phyloP scores from a whole-genome alignment of 495 filamentous ascomycete species.

The Penicillium paxilli region DNA sequence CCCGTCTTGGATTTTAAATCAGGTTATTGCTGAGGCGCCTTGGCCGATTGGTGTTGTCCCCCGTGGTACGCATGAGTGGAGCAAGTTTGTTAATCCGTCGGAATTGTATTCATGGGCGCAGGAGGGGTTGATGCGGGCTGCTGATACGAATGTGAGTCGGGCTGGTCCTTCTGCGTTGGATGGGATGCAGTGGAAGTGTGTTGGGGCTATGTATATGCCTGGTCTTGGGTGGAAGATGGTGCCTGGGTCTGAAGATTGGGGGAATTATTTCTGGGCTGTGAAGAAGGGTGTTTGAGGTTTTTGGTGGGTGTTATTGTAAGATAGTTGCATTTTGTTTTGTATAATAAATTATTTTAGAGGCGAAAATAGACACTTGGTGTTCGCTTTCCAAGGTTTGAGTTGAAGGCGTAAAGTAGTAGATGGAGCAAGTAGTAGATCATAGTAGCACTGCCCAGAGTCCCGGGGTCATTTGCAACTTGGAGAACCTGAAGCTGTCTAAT shows the following conservation, averaged over 20 bases:
- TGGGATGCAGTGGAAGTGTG: constrained; percentile 61
- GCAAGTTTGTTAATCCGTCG: constrained; percentile 85
- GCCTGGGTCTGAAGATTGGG: constrained; percentile 75
- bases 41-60: constrained; percentile 84
- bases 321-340: constrained; percentile 5
- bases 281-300: constrained; percentile 52
- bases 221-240: constrained; percentile 91
- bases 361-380: no score
- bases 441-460: no score
- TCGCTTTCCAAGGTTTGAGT: no score
- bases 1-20: constrained; percentile 86
- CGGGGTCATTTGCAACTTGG: no score
- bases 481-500: no score
- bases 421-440: no score
- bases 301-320: constrained; percentile 7
- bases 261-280: constrained; percentile 96
- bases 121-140: constrained; percentile 41
- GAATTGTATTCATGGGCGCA: constrained; percentile 69
- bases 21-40: constrained; percentile 80
- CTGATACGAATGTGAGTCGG: constrained; percentile 39
- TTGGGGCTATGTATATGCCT: constrained; percentile 81
- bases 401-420: no score
- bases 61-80: constrained; percentile 91
- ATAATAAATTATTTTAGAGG: background rate
- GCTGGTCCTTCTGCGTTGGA: constrained; percentile 54